Base-by-base conservation (phyloP, 106 monocot genomes). In the Alisma plantagoaquatica region DNA sequence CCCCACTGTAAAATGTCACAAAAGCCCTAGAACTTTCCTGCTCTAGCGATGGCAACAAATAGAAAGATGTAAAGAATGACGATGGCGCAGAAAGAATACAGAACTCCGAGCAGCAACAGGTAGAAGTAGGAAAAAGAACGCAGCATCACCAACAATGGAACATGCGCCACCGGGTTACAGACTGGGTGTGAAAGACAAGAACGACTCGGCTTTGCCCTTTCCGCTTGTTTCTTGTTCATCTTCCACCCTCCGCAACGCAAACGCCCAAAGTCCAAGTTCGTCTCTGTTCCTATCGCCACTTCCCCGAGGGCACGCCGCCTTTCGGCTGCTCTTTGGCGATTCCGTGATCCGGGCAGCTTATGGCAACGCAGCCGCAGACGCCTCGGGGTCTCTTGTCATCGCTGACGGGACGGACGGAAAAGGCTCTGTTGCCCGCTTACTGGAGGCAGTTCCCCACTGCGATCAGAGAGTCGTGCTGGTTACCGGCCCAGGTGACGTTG, bases 381-480 rank as follows among this genome's bases (percentile, higher is more conserved):
- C n/a, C n/a, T n/a, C n/a, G n/a, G n/a, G n/a, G n/a, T n/a, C n/a
- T n/a, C n/a, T 61, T 23, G 29, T 61, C 14, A 22, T 8, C 24
- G 22, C 15, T 11, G 22, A 48, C 61, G 19, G 31, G n/a, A 44
- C 46, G 61, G 47, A 61, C n/a, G n/a, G n/a, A 33, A 61, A 46
- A 1, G 61, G 47, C 16, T n/a, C 61, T 12, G 31, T 24, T 21
- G 49, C 49, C 61, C 61, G 31, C 23, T 31, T 61, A 11, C 31
- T 31, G 1, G 61, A 61, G 3, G 17, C 30, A 10, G 61, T 49
- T 15, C 48, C 61, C 21, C 29, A n/a, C 1, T 61, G 47, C 61
- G 61, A 61, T 6, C 43, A 61, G 61, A 44, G 48, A 2, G 61
- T 61, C 30, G 31, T 61, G 5, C 61, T 48, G 32, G 61, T 61